These are phyloP conservation scores for Botrytis deweyae DNA, from an alignment of 2,329 filamentous ascomycete species.

Conservation along the genomic window DNA sequence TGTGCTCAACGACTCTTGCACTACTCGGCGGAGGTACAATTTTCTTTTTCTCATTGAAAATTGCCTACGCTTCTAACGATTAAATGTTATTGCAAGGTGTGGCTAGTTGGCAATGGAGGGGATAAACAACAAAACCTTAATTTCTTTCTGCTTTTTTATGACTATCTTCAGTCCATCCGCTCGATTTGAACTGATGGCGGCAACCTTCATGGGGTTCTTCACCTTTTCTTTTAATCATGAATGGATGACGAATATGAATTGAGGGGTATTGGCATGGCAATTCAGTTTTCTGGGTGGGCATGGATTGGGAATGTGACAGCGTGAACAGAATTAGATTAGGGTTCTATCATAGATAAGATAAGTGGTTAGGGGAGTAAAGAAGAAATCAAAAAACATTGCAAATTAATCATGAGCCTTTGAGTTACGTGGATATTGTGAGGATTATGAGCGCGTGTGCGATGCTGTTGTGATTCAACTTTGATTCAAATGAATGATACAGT, in stretches of 20 bases:
- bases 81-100: conserved; percentile 19
- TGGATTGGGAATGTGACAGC: conserved; percentile 16
- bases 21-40: conserved; percentile 13
- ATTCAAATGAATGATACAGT: background rate
- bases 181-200: conserved; percentile 2
- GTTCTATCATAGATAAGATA: conserved; percentile 21
- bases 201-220: background rate
- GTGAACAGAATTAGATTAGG: conserved; percentile 19
- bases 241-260: conserved; percentile 14
- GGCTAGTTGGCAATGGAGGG: conserved; percentile 13
- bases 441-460: background rate
- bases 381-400: conserved; percentile 22
- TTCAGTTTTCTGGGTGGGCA: conserved; percentile 5
- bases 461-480: background rate
- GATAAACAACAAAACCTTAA: background rate
- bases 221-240: background rate
- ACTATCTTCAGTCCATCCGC: background rate
- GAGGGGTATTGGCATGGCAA: conserved; percentile 16
- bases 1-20: conserved; percentile 23
- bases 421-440: background rate
- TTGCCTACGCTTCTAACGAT: background rate
- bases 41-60: conserved; percentile 4
- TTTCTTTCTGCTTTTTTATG: conserved; percentile 16
- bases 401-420: background rate
- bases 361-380: conserved; percentile 11